These are phyloP conservation scores for Stylonectria norvegica DNA, from an alignment of 2,329 filamentous ascomycete genomes.

Conservation along the genomic window DNA sequence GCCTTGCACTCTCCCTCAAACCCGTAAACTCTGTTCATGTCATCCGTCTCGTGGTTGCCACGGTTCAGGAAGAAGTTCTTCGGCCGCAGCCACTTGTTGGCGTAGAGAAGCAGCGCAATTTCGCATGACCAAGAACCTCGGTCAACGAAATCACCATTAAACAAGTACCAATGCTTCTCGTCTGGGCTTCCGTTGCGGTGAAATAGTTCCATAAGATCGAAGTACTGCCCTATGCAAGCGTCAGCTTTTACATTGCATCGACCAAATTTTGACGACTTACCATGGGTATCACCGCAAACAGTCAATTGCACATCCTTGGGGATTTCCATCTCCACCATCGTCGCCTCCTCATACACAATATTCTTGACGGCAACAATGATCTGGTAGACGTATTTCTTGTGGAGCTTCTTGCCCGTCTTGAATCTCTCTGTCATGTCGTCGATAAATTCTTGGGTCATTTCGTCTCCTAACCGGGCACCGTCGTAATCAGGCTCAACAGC, in stretches of 20 bases:
- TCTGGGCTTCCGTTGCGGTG: slow-evolving; percentile 79
- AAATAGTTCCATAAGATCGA: slow-evolving; percentile 96
- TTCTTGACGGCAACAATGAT: slow-evolving; percentile 89
- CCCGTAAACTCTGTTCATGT: slow-evolving; percentile 98
- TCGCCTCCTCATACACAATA: slow-evolving; percentile 86
- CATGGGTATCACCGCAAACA: slow-evolving; percentile 96
- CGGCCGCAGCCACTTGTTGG: slow-evolving; percentile 94
- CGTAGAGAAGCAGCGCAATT: slow-evolving; percentile 87
- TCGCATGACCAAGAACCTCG: slow-evolving; percentile 98
- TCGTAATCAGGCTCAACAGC: slow-evolving; percentile 81
- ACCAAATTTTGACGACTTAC: slow-evolving; percentile 40
- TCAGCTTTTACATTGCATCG: slow-evolving; percentile 18
- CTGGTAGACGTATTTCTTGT: slow-evolving; percentile 96
- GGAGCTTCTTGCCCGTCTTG: slow-evolving; percentile 92
- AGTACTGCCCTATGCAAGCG: slow-evolving; percentile 75
- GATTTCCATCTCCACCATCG: slow-evolving; percentile 92
- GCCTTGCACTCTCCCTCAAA: slow-evolving; percentile 98
- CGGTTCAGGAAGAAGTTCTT: slow-evolving; percentile 90
- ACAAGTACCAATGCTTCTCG: slow-evolving; percentile 88
- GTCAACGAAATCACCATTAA: slow-evolving; percentile 99
- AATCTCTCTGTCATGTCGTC: slow-evolving; percentile 96
- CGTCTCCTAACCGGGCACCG: slow-evolving; percentile 69
- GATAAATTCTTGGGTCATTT: slow-evolving; percentile 96
- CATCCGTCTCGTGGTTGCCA: slow-evolving; percentile 97
- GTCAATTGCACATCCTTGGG: slow-evolving; percentile 76